phyloP scores from a whole-genome alignment of 495 filamentous ascomycete species.

The Xylaria longipes region DNA sequence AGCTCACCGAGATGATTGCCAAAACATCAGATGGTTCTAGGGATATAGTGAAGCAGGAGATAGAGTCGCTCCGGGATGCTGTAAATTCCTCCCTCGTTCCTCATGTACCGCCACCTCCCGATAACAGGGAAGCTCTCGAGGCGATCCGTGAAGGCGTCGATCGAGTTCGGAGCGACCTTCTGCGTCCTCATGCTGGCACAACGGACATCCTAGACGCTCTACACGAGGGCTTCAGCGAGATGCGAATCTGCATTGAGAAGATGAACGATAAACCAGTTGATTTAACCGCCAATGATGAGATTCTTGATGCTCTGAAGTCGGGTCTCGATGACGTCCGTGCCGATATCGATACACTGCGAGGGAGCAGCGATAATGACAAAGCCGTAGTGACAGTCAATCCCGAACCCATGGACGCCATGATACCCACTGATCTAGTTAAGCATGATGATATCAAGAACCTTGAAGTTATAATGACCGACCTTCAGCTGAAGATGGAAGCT shows the following conservation, averaged over 20 bases:
- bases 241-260: slow-evolving; percentile 77
- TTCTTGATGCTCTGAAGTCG: slow-evolving; percentile 82
- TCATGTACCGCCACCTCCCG: slow-evolving; percentile 52
- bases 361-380: slow-evolving; percentile 55
- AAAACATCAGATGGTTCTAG: slow-evolving; percentile 55
- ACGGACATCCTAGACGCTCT: slow-evolving; percentile 82
- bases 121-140: slow-evolving; percentile 67
- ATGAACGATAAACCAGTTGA: slow-evolving; percentile 78
- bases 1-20: slow-evolving; percentile 64
- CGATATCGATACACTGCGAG: slow-evolving; percentile 79
- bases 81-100: slow-evolving; percentile 73
- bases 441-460: slow-evolving; percentile 81
- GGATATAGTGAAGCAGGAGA: slow-evolving; percentile 76
- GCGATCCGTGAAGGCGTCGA: slow-evolving; percentile 74
- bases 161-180: slow-evolving; percentile 69
- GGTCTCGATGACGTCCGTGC: slow-evolving; percentile 73
- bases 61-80: slow-evolving; percentile 76
- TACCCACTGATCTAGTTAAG: slow-evolving; percentile 55
- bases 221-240: slow-evolving; percentile 77
- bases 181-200: slow-evolving; percentile 61
- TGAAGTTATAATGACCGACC: slow-evolving; percentile 78
- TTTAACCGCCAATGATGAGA: slow-evolving; percentile 81
- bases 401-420: slow-evolving; percentile 36
- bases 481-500: slow-evolving; percentile 82
- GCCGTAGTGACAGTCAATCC: slow-evolving; percentile 60